Percentiles rank a stretch among this genome's conserved stretches.
These are phyloP conservation scores for Terfezia boudieri DNA, from an alignment of 495 filamentous ascomycete species.

Conservation along the genomic window DNA sequence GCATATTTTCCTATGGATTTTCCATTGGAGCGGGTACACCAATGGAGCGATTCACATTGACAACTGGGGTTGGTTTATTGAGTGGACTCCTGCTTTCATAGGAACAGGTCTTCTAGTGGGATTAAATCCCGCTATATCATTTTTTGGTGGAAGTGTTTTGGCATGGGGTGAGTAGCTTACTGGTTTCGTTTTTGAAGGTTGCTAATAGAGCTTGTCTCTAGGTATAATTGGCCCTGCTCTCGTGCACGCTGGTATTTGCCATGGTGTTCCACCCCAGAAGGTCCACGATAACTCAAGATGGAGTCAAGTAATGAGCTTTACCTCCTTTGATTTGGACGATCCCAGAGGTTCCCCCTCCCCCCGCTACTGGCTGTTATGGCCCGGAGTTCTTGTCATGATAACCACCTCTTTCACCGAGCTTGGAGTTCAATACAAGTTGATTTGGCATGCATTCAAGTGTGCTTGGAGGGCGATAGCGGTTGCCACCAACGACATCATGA, in stretches of 20 bases:
- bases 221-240: slow-evolving; percentile 37
- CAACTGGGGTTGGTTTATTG: slow-evolving; percentile 43
- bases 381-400: slow-evolving; percentile 43
- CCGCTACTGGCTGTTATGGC: slow-evolving; percentile 46
- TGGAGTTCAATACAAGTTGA: slow-evolving; percentile 36
- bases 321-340: slow-evolving; percentile 26
- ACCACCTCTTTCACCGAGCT: slow-evolving; percentile 38
- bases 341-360: slow-evolving; percentile 30
- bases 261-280: slow-evolving; percentile 14
- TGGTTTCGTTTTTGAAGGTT: not conserved
- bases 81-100: slow-evolving; percentile 45
- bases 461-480: slow-evolving; percentile 26
- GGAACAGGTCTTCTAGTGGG: slow-evolving; percentile 44
- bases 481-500: slow-evolving; percentile 22
- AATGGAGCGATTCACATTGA: slow-evolving; percentile 35
- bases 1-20: slow-evolving; percentile 43
- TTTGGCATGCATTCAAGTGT: slow-evolving; percentile 30
- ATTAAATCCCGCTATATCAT: slow-evolving; percentile 39
- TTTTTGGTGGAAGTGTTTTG: slow-evolving; percentile 35
- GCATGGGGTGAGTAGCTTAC: slow-evolving; percentile 29
- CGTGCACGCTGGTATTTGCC: slow-evolving; percentile 33
- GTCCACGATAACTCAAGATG: slow-evolving; percentile 27
- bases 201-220: not conserved
- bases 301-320: slow-evolving; percentile 27
- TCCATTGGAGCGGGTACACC: slow-evolving; percentile 31